Evolutionary conservation across 1,284 basidiomycete species (phyloP).

Genomic region (Irpex lacteus): DNA sequence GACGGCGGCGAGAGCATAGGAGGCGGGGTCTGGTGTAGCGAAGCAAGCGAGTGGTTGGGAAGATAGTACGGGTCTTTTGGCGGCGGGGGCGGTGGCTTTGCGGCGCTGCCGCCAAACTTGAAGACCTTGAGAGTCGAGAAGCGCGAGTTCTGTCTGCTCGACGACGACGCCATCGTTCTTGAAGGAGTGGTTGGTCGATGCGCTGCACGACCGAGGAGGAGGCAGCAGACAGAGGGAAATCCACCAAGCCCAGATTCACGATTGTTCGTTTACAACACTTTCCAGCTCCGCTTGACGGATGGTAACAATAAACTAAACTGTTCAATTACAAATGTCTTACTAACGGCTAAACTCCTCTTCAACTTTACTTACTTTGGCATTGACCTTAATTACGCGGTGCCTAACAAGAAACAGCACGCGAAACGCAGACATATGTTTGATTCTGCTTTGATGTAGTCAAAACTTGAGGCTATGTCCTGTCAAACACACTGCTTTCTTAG

Average conservation of each 20-base stretch:
- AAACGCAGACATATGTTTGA: not conserved
- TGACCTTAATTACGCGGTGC: not conserved
- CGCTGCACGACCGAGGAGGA: conserved; percentile 14
- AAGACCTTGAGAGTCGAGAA: conserved; percentile 64
- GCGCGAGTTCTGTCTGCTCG: conserved; percentile 41
- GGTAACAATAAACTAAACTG: not conserved
- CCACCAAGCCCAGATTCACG: conserved; percentile 1
- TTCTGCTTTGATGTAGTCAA: not conserved
- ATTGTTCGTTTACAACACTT: conserved; percentile 5
- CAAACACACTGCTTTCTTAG: not conserved
- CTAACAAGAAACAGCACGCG: too few species aligned
- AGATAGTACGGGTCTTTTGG: conserved; percentile 65
- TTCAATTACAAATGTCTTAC: not conserved
- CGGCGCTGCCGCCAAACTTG: conserved; percentile 35
- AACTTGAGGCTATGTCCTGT: not conserved
- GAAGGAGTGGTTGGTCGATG: conserved; percentile 17
- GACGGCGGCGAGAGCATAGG: conserved; percentile 37
- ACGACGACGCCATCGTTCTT: conserved; percentile 29
- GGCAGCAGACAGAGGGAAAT: conserved; percentile 5
- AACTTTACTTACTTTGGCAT: not conserved
- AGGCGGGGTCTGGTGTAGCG: conserved; percentile 41
- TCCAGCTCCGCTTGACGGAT: conserved; percentile 6
- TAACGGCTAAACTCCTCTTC: not conserved
- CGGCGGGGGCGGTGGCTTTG: conserved; percentile 55
- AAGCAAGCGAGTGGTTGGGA: conserved; percentile 49